These are phyloP conservation scores for Malus orientalis DNA, from an alignment of 306 rosid species.

Conservation along the genomic window DNA sequence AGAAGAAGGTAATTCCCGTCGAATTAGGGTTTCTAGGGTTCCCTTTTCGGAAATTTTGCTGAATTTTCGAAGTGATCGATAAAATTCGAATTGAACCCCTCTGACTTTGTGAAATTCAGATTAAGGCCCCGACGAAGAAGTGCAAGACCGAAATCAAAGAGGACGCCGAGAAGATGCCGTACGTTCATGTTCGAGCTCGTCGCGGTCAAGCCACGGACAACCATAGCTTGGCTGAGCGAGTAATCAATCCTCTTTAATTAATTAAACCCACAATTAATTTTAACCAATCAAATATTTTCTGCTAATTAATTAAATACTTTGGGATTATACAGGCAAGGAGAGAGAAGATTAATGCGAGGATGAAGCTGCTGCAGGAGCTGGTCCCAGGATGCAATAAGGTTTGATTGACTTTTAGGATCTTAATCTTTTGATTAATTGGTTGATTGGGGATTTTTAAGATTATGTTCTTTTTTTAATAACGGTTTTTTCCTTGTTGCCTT, in stretches of 20 bases:
- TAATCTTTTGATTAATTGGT: conserved; percentile 21
- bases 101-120: conserved; percentile 41
- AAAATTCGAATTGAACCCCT: neutral
- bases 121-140: conserved; percentile 58
- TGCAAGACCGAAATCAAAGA: conserved; percentile 50
- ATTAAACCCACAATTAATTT: conserved; percentile 8
- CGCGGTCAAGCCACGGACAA: conserved; percentile 98
- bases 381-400: conserved; percentile 99
- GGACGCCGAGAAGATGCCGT: conserved; percentile 66
- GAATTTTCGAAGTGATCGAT: neutral
- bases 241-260: conserved; percentile 25
- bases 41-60: conserved; percentile 7
- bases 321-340: conserved; percentile 72
- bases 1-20: conserved; percentile 64
- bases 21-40: conserved; percentile 30
- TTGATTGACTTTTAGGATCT: conserved; percentile 24
- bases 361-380: conserved; percentile 93
- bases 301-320: neutral
- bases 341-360: conserved; percentile 97
- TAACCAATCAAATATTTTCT: neutral
- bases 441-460: conserved; percentile 25
- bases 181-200: conserved; percentile 93
- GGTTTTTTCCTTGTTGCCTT: conserved; percentile 44
- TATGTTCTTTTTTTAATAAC: conserved; percentile 23
- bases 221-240: conserved; percentile 98